Conservation (phyloP, 1,284 basidiomycete species). For the Anthracocystis walkeri region DNA sequence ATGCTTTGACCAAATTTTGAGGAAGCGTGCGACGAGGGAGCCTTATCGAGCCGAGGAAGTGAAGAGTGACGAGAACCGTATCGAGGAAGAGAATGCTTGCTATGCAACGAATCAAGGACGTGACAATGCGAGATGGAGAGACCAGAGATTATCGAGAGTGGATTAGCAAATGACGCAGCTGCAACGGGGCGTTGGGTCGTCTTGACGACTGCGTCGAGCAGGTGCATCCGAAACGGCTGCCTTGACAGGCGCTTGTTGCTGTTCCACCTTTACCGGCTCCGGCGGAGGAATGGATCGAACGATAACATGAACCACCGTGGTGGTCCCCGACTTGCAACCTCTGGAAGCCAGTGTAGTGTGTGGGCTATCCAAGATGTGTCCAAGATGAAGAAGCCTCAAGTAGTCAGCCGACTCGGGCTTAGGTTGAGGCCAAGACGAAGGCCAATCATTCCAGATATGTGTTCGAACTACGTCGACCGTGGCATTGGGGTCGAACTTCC, state of each 20-base stretch:
- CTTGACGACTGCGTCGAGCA: constrained; percentile 4
- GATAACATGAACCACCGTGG: constrained; percentile 44
- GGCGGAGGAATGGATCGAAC: constrained; percentile 31
- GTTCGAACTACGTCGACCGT: constrained; percentile 24
- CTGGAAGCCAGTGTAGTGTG: constrained; percentile 31
- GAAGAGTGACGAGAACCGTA: not conserved
- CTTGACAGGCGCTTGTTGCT: constrained; percentile 26
- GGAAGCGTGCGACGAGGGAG: not conserved
- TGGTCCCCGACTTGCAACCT: constrained; percentile 33
- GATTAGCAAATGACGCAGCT: constrained; percentile 42
- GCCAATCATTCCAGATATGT: constrained; percentile 40
- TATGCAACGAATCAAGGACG: not conserved
- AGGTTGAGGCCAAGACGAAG: constrained; percentile 39
- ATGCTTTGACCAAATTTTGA: no score
- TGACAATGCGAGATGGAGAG: not conserved
- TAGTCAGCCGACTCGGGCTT: constrained; percentile 34
- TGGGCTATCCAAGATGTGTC: constrained; percentile 43
- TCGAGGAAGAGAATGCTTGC: not conserved
- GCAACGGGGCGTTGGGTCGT: constrained; percentile 35
- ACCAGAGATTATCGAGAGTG: not conserved
- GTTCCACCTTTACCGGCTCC: constrained; percentile 36
- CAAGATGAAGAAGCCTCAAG: constrained; percentile 39
- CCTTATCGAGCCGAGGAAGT: not conserved
- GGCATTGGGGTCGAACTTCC: constrained; percentile 30
- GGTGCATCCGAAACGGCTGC: not conserved